Percentiles rank a stretch among this genome's conserved stretches.
phyloP scores from a whole-genome alignment of 2,329 filamentous ascomycete genomes.

The Purpureocillium lavendulum region DNA sequence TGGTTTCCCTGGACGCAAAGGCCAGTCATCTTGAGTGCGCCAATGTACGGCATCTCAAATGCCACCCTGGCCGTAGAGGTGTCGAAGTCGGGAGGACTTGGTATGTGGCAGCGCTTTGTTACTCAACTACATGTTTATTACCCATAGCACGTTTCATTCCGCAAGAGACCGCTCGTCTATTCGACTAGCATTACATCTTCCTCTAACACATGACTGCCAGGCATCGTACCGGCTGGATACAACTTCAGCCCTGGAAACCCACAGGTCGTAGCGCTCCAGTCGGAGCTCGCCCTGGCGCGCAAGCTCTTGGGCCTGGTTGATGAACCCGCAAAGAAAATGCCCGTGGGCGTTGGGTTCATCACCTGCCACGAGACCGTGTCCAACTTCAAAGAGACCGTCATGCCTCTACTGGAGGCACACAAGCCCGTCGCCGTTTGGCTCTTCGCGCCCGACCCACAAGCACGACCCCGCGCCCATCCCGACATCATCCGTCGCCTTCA shows the following conservation, averaged over 20 bases:
- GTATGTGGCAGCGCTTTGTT: not conserved
- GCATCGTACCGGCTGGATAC: not conserved
- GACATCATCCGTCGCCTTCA: not conserved
- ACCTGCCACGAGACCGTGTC: not conserved
- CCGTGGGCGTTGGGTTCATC: conserved; percentile 3
- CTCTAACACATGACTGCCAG: not conserved
- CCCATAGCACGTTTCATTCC: too few relatives aligned
- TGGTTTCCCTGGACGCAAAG: conserved; percentile 1
- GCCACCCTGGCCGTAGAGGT: not conserved
- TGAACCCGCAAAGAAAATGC: not conserved
- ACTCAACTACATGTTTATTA: too few relatives aligned
- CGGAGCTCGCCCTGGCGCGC: not conserved
- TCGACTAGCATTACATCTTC: too few relatives aligned
- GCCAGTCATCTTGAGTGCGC: conserved; percentile 1
- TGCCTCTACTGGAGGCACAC: not conserved
- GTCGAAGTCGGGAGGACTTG: not conserved
- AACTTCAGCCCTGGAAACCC: not conserved
- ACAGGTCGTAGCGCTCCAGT: not conserved
- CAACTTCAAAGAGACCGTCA: not conserved
- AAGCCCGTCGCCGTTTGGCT: conserved; percentile 4
- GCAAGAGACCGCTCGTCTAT: too few relatives aligned
- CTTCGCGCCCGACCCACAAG: not conserved
- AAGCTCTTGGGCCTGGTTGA: not conserved
- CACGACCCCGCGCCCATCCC: not conserved
- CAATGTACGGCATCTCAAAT: conserved; percentile 1